Conservation (phyloP, 192 early-diverging fungal genomes). For the Backusella parvicylindrica region DNA sequence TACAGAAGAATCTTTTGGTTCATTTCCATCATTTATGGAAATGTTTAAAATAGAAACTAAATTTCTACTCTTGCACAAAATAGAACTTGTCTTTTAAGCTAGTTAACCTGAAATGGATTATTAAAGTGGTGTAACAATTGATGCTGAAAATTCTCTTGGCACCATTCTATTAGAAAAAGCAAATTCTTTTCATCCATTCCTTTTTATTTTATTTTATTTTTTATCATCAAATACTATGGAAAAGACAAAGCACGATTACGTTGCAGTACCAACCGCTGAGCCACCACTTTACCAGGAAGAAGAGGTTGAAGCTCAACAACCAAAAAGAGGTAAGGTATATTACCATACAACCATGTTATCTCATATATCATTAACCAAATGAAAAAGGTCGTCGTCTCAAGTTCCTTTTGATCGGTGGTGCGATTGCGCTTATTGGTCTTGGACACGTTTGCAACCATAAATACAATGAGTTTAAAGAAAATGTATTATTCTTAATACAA, state of each 20-base stretch:
- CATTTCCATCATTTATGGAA: too few relatives aligned
- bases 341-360: too few relatives aligned
- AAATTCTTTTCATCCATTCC: not conserved
- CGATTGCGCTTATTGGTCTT: slow-evolving; percentile 4
- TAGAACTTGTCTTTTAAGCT: not conserved
- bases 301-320: not conserved
- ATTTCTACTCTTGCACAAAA: not conserved
- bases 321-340: not conserved
- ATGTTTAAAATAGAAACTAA: not conserved
- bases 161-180: not conserved
- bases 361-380: not conserved
- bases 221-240: not conserved
- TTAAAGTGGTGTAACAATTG: not conserved
- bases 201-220: not conserved
- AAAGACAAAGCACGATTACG: not conserved
- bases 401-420: slow-evolving; percentile 5
- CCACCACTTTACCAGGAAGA: not conserved
- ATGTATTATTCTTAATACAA: not conserved
- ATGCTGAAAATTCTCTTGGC: slow-evolving; percentile 1
- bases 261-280: not conserved
- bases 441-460: not conserved
- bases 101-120: not conserved
- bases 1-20: too few relatives aligned
- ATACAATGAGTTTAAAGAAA: not conserved
- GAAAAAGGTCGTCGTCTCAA: not conserved